Evolutionary conservation across 2,329 filamentous ascomycete genomes (phyloP), one percentile per base, ranked within the genome.

Genomic region (Diplodia corticola): DNA sequence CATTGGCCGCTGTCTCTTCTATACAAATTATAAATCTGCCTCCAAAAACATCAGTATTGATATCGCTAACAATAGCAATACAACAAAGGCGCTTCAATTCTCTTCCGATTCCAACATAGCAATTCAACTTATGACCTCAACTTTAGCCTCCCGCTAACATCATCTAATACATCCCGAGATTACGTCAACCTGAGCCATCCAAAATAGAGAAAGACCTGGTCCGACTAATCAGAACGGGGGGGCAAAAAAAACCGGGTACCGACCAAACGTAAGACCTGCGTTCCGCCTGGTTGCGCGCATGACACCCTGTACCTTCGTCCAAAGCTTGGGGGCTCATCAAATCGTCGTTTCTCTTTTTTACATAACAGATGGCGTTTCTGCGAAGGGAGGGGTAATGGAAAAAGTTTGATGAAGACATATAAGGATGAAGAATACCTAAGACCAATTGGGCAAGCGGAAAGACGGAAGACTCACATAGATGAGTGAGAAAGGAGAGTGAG

Each of bases 341-440:
- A 61, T 61, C 57, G 28, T 61, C 57, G 48, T 61, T 61, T 49
- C 26, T 49, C 40, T 49, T 60, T 60, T 60, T 50, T 59, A 61
- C 44, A 61, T 61, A 49, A 49, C 24, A 49, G 28, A 35, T 49
- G 55, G 55, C 28, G n/a, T 20, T 44, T 48, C 24, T n/a, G 33
- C 9, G 37, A 59, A 57, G 33, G 37, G 26, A 13, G 22, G 26
- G 26, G 9, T 13, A 22, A 48, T 17, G 22, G 24, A 35, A 30
- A 28, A 40, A 48, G 37, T 40, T 24, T 6, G 55, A 44, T n/a
- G 44, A 61, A 61, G 35, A 61, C 37, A 60, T 28, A 44, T 49
- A 49, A 61, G 20, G 26, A 61, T 49, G 57, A 20, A 49, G 24
- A 61, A 61, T 35, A 61, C 57, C 28, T 35, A 61, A 61, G 28